Percentiles rank a stretch among this genome's conserved stretches.
Conservation (phyloP, 2,329 filamentous ascomycete species). For the Diplodia corticola region DNA sequence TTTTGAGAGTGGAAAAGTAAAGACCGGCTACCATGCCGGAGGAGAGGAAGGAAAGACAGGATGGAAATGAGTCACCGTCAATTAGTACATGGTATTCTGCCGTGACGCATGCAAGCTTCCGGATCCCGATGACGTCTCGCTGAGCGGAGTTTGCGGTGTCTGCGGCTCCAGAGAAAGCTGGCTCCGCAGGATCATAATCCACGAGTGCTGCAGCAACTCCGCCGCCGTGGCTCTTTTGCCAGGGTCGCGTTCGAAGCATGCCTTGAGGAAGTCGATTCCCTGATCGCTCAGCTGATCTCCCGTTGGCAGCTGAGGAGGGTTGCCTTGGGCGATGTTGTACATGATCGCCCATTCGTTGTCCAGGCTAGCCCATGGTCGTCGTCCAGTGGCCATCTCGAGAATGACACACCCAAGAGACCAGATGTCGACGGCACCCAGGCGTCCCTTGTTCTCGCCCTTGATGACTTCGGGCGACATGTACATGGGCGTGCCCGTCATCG, state of each 20-base stretch:
- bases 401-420: slow-evolving; percentile 98
- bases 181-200: slow-evolving; percentile 60
- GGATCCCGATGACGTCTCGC: slow-evolving; percentile 26
- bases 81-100: slow-evolving; percentile 14
- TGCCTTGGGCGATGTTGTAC: slow-evolving; percentile 99
- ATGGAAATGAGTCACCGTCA: background rate
- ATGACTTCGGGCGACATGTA: slow-evolving; percentile 99
- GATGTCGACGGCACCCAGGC: slow-evolving; percentile 85
- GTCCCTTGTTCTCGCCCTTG: slow-evolving; percentile 73
- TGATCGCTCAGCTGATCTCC: slow-evolving; percentile 78
- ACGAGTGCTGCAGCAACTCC: slow-evolving; percentile 91
- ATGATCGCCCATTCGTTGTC: slow-evolving; percentile 99
- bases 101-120: slow-evolving; percentile 2
- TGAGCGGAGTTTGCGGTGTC: slow-evolving; percentile 45
- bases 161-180: slow-evolving; percentile 50
- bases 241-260: slow-evolving; percentile 85
- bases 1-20: background rate
- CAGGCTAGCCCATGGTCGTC: slow-evolving; percentile 89
- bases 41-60: background rate
- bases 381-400: slow-evolving; percentile 94
- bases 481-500: slow-evolving; percentile 98
- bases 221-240: slow-evolving; percentile 75
- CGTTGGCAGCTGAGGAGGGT: slow-evolving; percentile 81
- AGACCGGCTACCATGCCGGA: background rate
- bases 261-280: slow-evolving; percentile 84